Conservation (phyloP, 768 basidiomycete species). For the Suillus variegatus region DNA sequence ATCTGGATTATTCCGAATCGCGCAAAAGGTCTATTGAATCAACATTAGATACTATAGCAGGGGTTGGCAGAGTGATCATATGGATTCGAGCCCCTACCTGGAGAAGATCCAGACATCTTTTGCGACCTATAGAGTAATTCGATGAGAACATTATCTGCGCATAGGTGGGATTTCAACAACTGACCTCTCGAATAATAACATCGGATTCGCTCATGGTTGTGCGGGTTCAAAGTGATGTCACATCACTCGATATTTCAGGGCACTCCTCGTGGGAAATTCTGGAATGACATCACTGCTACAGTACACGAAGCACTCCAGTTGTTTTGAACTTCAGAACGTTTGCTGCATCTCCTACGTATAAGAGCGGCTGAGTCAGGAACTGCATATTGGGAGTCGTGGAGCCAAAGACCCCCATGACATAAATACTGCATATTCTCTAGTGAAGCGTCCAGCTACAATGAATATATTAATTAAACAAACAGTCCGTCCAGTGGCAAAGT, state of each 20-base stretch:
- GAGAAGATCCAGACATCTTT: conserved; percentile 69
- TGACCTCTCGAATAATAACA: conserved; percentile 46
- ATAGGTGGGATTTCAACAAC: conserved; percentile 2
- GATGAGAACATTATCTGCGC: not conserved
- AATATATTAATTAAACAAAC: not conserved
- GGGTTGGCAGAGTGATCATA: not conserved
- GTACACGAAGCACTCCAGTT: too few relatives aligned
- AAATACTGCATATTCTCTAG: not conserved
- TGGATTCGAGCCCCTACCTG: conserved; percentile 36
- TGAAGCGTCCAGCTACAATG: not conserved
- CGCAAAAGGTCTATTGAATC: conserved; percentile 55
- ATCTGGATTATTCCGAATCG: conserved; percentile 70
- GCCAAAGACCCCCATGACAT: too few relatives aligned
- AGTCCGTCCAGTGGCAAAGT: not conserved
- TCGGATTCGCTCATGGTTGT: conserved; percentile 29
- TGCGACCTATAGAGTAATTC: conserved; percentile 36
- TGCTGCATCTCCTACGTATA: too few relatives aligned
- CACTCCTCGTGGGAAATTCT: not conserved
- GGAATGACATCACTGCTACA: not conserved
- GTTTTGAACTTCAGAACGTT: too few relatives aligned
- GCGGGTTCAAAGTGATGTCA: not conserved
- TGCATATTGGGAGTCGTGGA: too few relatives aligned
- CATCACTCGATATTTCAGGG: not conserved
- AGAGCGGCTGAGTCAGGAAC: too few relatives aligned
- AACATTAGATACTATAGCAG: conserved; percentile 6